Evolutionary conservation across 1,284 basidiomycete species (phyloP).

Genomic region (Tilletia setariae): DNA sequence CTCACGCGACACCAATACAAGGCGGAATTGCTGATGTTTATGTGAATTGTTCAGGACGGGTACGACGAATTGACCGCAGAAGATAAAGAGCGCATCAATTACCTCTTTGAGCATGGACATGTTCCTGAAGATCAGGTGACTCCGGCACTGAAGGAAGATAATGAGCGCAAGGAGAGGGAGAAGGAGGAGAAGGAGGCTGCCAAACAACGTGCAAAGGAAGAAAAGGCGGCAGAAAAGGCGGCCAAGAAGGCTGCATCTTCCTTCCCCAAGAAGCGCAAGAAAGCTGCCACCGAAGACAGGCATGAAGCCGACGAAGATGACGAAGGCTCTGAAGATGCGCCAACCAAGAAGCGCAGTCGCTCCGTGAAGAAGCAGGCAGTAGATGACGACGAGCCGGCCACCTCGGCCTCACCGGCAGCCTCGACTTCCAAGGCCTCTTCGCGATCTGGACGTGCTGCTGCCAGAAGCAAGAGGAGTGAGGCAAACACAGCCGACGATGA

Average conservation of each 20-base stretch:
- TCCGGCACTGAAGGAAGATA: background rate
- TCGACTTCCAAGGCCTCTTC: background rate
- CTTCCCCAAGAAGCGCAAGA: conserved; percentile 1
- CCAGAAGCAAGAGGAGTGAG: background rate
- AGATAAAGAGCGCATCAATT: background rate
- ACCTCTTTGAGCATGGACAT: background rate
- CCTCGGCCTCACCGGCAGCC: background rate
- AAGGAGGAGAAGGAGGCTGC: conserved; percentile 1
- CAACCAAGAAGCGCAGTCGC: background rate
- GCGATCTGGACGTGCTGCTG: background rate
- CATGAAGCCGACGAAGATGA: background rate
- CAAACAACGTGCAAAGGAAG: background rate
- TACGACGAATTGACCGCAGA: conserved; percentile 8
- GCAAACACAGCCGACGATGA: background rate
- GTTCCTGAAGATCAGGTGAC: conserved; percentile 4
- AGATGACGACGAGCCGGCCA: background rate
- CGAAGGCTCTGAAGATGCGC: background rate
- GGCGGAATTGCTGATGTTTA: background rate
- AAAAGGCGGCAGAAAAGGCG: background rate
- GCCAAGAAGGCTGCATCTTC: background rate
- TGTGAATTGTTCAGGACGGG: background rate
- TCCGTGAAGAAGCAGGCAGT: background rate
- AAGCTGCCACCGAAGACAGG: background rate
- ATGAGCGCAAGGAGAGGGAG: conserved; percentile 4
- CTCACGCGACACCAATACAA: background rate